Evolutionary conservation across 208 protist genomes (phyloP), one percentile per base, ranked within the genome.

Genomic region (Acanthamoeba triangularis): DNA sequence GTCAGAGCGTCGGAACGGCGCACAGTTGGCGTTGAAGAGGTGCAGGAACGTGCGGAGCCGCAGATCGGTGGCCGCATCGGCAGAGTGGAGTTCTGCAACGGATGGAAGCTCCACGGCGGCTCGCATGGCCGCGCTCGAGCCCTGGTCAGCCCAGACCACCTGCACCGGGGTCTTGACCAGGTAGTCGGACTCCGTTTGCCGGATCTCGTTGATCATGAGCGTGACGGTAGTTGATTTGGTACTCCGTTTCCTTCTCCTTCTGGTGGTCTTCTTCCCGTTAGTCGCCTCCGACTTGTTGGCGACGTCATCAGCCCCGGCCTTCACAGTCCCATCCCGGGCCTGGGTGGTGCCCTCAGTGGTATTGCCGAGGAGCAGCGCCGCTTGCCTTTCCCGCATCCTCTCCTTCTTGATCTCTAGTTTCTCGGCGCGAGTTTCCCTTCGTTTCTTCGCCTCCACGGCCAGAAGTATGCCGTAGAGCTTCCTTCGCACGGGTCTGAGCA

Each of bases 391-490:
- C 20, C 23, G 33, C 3, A 0, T 4, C 41, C 23, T 20, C 74
- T 84, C 28, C 74, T 84, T 16, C 41, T 84, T 41, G 74, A 28
- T 4, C 41, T 33, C 13, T 0, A 74, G 74, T 33, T 84, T 84
- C n/a, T 52, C 74, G 41, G 30, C 74, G 74, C 23, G 6, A 0
- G 10, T 84, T 49, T 84, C 5, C 13, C 41, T 44, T 33, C 33
- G 6, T 20, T 16, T n/a, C 41, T 84, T 35, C 14, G 74, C 74
- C 33, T 41, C 74, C 20, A 18, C 74, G 3, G 74, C 74, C 0
- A 84, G 41, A 16, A 84, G 74, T 30, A 84, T 84, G 33, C 28
- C 74, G 20, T 84, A 84, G 20, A 84, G 23, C 41, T 49, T 84
- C 41, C 74, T 84, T 20, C 74, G 41, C 41, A 84, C 74, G 13